phyloP scores from a whole-genome alignment of 257 asterid species.

The Solanum medicagineum region DNA sequence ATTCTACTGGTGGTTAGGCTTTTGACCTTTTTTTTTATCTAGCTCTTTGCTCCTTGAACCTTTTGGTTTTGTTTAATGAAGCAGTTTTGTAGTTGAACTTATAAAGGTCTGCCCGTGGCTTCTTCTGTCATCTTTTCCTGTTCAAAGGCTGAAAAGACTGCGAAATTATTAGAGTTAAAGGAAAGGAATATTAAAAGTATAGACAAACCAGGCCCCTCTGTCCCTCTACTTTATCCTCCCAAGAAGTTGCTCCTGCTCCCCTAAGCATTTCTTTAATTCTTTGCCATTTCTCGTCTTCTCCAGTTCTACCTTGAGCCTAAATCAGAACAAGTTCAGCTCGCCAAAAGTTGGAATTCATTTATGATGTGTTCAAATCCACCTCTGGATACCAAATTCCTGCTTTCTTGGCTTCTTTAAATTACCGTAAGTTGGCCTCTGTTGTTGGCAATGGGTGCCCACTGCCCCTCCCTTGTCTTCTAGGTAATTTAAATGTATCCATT shows the following conservation, averaged over 20 bases:
- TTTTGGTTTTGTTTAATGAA: not conserved
- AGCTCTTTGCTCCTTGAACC: not conserved
- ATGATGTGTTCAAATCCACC: not conserved
- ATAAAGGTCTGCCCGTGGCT: not conserved
- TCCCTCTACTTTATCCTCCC: not conserved
- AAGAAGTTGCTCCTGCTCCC: not conserved
- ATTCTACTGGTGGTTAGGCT: not conserved
- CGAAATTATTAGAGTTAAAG: not conserved
- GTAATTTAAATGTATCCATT: not conserved
- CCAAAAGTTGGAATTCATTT: not conserved
- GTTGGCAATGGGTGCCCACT: not conserved
- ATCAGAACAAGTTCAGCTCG: not conserved
- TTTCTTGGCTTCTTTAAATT: not conserved
- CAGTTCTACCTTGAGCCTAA: not conserved
- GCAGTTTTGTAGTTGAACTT: not conserved
- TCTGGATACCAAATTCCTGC: not conserved
- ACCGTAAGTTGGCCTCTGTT: not conserved
- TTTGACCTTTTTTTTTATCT: not conserved
- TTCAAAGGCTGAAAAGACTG: not conserved
- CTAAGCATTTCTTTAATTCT: not conserved
- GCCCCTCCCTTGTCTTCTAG: not conserved
- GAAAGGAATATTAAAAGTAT: not conserved
- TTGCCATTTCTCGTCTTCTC: not conserved
- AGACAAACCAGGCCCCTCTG: not conserved
- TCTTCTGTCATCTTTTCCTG: not conserved